phyloP scores from a whole-genome alignment of 2,329 filamentous ascomycete genomes.

The Erysiphe pulchra region DNA sequence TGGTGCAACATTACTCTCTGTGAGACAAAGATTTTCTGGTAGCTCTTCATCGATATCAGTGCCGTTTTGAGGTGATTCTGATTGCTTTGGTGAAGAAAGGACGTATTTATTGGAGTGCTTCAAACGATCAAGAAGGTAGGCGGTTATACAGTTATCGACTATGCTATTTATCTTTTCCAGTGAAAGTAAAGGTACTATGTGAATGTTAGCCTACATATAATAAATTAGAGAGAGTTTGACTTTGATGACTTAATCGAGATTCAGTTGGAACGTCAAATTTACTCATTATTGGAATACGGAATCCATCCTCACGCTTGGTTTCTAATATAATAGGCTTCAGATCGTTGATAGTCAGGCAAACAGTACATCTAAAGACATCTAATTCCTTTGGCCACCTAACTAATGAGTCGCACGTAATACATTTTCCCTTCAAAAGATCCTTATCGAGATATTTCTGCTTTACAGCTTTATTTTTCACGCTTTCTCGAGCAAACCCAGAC shows the following conservation, averaged over 20 bases:
- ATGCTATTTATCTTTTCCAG: slow-evolving; percentile 31
- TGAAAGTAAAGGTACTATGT: slow-evolving; percentile 24
- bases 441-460: slow-evolving; percentile 18
- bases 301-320: slow-evolving; percentile 9
- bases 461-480: slow-evolving; percentile 9
- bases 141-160: slow-evolving; percentile 25
- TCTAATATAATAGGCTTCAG: slow-evolving; percentile 21
- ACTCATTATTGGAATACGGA: slow-evolving; percentile 4
- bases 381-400: slow-evolving; percentile 56
- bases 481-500: background rate
- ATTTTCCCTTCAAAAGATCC: slow-evolving; percentile 44
- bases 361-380: slow-evolving; percentile 54
- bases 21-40: background rate
- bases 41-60: background rate
- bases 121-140: slow-evolving; percentile 20
- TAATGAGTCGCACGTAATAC: slow-evolving; percentile 64
- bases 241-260: no score
- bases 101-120: background rate
- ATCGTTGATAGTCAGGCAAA: slow-evolving; percentile 69
- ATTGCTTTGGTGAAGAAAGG: background rate
- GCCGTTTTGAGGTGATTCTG: no score
- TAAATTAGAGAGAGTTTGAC: no score
- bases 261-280: no score
- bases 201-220: slow-evolving; percentile 1
- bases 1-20: background rate